A percentile compares a stretch with the other conserved stretches of the same genome.
Conservation (phyloP, 108 stramenopile genomes). For the Nitzschia putrida region DNA sequence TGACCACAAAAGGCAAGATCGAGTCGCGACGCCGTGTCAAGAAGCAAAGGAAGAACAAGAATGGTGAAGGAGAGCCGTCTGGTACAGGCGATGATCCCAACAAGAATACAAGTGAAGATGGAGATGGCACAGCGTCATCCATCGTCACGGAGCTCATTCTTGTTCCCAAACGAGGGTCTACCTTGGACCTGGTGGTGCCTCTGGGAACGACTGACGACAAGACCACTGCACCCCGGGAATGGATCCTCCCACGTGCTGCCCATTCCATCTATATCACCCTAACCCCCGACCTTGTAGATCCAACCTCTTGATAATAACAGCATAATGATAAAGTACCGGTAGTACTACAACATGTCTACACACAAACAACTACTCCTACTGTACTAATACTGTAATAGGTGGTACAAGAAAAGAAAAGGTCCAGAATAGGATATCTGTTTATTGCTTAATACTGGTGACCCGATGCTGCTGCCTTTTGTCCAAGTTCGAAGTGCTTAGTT, state of each 20-base stretch:
- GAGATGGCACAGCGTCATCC: no score
- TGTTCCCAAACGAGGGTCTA: constrained; percentile 29
- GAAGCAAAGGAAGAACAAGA: not conserved
- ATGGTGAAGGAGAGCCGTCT: not conserved
- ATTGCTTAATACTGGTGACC: constrained; percentile 94
- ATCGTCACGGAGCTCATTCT: not conserved
- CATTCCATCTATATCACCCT: constrained; percentile 3
- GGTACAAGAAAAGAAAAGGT: no score
- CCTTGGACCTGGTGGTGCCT: constrained; percentile 19
- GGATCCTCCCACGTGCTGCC: not conserved
- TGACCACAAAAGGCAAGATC: not conserved
- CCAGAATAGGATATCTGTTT: not conserved
- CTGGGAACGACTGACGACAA: not conserved
- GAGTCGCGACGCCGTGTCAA: constrained; percentile 1
- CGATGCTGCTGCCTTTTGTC: constrained; percentile 95
- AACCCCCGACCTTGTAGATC: not conserved
- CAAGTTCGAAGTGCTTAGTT: constrained; percentile 99
- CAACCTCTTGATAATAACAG: no score
- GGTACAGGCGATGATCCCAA: not conserved
- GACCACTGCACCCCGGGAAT: not conserved
- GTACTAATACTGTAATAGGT: no score
- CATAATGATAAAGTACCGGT: no score
- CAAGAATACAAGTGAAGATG: not conserved
- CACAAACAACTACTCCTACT: no score
- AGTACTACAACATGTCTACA: no score